These are phyloP conservation scores for Podospora sp. DNA, from an alignment of 495 filamentous ascomycete species.

Conservation along the genomic window DNA sequence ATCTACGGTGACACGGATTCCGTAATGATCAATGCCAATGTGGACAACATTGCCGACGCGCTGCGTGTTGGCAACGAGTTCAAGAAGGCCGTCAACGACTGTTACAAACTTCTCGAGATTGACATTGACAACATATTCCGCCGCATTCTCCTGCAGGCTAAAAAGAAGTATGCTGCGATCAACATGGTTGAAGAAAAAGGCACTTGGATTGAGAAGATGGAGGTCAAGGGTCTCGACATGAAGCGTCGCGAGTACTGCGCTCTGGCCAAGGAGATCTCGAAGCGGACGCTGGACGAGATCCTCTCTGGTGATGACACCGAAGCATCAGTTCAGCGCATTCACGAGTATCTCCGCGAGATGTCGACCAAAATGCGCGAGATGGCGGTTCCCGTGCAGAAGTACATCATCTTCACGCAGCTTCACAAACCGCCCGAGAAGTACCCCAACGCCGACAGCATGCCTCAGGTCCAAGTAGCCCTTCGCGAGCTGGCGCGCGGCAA, in stretches of 20 bases:
- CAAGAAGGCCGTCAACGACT: slow-evolving; percentile 76
- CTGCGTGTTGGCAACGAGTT: slow-evolving; percentile 78
- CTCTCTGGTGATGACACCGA: slow-evolving; percentile 93
- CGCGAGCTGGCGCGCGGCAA: slow-evolving; percentile 86
- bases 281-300: slow-evolving; percentile 81
- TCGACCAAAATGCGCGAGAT: slow-evolving; percentile 80
- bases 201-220: slow-evolving; percentile 89
- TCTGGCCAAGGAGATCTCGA: slow-evolving; percentile 90
- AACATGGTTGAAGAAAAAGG: slow-evolving; percentile 88
- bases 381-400: slow-evolving; percentile 74
- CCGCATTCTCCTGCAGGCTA: slow-evolving; percentile 88
- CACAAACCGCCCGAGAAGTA: slow-evolving; percentile 93
- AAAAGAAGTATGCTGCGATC: slow-evolving; percentile 99
- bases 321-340: slow-evolving; percentile 81
- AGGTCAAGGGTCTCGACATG: slow-evolving; percentile 99
- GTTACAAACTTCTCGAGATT: slow-evolving; percentile 88
- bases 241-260: slow-evolving; percentile 93
- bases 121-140: slow-evolving; percentile 98
- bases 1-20: slow-evolving; percentile 99
- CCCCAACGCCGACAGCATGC: slow-evolving; percentile 90
- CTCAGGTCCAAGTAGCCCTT: slow-evolving; percentile 94
- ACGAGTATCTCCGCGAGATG: slow-evolving; percentile 86
- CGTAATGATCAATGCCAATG: slow-evolving; percentile 99
- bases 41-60: slow-evolving; percentile 88
- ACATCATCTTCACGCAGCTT: slow-evolving; percentile 96